Percentiles rank a stretch among this genome's conserved stretches.
phyloP scores from a whole-genome alignment of 2,329 filamentous ascomycete species.

The Incumbomyces delicatus region DNA sequence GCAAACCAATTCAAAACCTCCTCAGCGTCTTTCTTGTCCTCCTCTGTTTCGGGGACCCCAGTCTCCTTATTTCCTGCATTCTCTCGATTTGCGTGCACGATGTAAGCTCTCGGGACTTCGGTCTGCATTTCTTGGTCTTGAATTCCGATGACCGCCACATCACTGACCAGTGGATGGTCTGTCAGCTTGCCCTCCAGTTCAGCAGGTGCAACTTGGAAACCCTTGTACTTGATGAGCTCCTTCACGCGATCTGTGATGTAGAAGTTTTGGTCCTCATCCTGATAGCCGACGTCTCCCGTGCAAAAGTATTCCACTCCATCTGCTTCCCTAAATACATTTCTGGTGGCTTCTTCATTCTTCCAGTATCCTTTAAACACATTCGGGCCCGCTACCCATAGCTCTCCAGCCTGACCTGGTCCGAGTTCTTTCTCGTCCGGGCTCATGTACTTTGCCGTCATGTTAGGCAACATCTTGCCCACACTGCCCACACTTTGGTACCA shows the following conservation, averaged over 20 bases:
- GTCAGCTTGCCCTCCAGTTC: conserved; percentile 40
- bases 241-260: conserved; percentile 84
- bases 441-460: conserved; percentile 74
- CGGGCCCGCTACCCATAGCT: conserved; percentile 56
- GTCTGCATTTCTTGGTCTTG: conserved; percentile 26
- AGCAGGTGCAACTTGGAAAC: conserved; percentile 40
- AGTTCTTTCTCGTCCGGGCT: conserved; percentile 50
- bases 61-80: conserved; percentile 5
- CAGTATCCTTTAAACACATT: conserved; percentile 56
- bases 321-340: conserved; percentile 35
- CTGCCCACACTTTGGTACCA: conserved; percentile 71
- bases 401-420: conserved; percentile 52
- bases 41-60: conserved; percentile 28
- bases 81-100: conserved; percentile 37
- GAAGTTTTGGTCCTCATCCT: conserved; percentile 66
- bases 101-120: conserved; percentile 35
- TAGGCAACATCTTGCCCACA: conserved; percentile 68
- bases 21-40: conserved; percentile 23
- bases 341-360: conserved; percentile 50
- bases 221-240: conserved; percentile 44
- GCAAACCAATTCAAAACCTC: conserved; percentile 26
- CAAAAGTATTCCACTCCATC: conserved; percentile 69
- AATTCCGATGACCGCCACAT: conserved; percentile 40
- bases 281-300: conserved; percentile 76
- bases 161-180: conserved; percentile 32